Conservation (phyloP, 768 basidiomycete genomes). For the Boletus rubescentipes region DNA sequence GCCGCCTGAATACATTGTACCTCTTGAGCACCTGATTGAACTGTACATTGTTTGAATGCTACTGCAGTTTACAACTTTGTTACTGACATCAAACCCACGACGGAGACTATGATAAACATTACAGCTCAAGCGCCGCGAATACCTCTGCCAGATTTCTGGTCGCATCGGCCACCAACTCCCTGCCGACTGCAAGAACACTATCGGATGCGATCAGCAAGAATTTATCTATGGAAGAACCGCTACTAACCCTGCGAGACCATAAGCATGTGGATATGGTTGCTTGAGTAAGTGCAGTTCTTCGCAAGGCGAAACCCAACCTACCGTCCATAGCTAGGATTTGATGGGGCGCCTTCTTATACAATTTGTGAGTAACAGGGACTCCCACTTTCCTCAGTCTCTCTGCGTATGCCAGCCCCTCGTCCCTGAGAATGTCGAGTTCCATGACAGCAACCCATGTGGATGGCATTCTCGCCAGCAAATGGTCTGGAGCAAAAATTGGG, state of each 20-base stretch:
- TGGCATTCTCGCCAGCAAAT: conserved; percentile 51
- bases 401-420: conserved; percentile 67
- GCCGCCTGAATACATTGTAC: conserved; percentile 20
- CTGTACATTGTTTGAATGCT: background rate
- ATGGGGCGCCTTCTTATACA: conserved; percentile 68
- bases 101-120: background rate
- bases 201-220: conserved; percentile 12
- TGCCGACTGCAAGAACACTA: conserved; percentile 40
- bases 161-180: conserved; percentile 39
- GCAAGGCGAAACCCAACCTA: conserved; percentile 28
- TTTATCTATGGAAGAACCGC: background rate
- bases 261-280: background rate
- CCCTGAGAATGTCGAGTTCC: conserved; percentile 67
- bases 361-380: conserved; percentile 51
- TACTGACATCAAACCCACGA: background rate
- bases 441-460: conserved; percentile 65
- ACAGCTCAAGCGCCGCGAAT: conserved; percentile 22
- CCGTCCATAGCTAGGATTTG: conserved; percentile 77
- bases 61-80: background rate
- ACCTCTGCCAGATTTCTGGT: conserved; percentile 33
- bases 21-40: background rate
- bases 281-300: background rate
- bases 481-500: conserved; percentile 65
- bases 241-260: conserved; percentile 23
- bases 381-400: conserved; percentile 55